Percentiles rank a stretch among this genome's conserved stretches.
Conservation (phyloP, 106 monocot species). For the Dioscorea zingiberensis region DNA sequence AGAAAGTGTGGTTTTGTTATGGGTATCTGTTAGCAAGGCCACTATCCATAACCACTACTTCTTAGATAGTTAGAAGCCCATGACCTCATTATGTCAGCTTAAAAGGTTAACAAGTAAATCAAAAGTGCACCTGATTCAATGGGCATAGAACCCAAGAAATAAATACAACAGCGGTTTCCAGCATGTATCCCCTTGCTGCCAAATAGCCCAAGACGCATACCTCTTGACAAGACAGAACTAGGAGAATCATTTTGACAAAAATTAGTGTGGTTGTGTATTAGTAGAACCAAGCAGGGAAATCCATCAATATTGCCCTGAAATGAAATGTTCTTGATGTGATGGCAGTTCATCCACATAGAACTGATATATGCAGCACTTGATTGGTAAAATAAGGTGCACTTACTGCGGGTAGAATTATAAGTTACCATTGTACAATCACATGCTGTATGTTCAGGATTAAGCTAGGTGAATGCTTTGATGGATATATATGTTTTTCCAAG, state of each 20-base stretch:
- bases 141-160: slow-evolving; percentile 57
- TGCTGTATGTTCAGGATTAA: no score
- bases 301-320: slow-evolving; percentile 71
- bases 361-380: not conserved
- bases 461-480: not conserved
- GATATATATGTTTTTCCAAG: not conserved
- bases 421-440: no score
- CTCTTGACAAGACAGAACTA: slow-evolving; percentile 27
- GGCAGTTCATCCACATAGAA: not conserved
- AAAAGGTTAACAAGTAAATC: slow-evolving; percentile 22
- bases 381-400: not conserved
- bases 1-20: slow-evolving; percentile 9
- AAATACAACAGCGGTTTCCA: slow-evolving; percentile 38
- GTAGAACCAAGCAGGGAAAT: slow-evolving; percentile 82
- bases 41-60: slow-evolving; percentile 2
- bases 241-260: slow-evolving; percentile 25
- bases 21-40: not conserved
- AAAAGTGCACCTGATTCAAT: slow-evolving; percentile 18
- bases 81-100: slow-evolving; percentile 27
- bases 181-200: slow-evolving; percentile 22
- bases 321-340: not conserved
- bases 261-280: slow-evolving; percentile 49
- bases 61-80: slow-evolving; percentile 18
- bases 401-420: slow-evolving; percentile 74
- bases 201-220: slow-evolving; percentile 10